Conservation (phyloP, 1,139 yeast species). For the Scheffersomyces parashehatae region DNA sequence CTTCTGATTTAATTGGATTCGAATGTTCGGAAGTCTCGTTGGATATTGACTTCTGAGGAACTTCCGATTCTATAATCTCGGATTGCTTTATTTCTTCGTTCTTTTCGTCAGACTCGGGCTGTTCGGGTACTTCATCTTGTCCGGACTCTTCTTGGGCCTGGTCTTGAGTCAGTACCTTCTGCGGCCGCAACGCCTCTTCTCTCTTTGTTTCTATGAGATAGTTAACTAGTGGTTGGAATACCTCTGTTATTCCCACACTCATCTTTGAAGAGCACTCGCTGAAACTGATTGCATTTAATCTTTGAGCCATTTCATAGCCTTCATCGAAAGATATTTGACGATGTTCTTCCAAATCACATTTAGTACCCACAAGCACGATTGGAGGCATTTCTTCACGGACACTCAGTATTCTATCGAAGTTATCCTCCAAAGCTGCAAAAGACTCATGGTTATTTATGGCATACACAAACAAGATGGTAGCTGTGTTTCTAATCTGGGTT, state of each 20-base stretch:
- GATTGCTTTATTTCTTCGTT: too few relatives aligned
- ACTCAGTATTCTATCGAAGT: slow-evolving; percentile 20
- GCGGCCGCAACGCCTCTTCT: not conserved
- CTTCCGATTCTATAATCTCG: too few relatives aligned
- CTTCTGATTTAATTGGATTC: not conserved
- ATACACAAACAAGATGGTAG: slow-evolving; percentile 32
- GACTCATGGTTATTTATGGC: slow-evolving; percentile 28
- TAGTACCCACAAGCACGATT: slow-evolving; percentile 33
- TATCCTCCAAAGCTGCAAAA: slow-evolving; percentile 30
- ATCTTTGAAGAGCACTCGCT: slow-evolving; percentile 30
- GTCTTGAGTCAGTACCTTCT: too few relatives aligned
- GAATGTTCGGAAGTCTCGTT: too few relatives aligned
- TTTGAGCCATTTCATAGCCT: slow-evolving; percentile 27
- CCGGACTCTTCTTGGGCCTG: too few relatives aligned
- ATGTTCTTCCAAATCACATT: slow-evolving; percentile 25
- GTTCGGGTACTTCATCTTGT: too few relatives aligned
- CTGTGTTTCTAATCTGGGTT: slow-evolving; percentile 31
- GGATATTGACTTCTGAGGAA: too few relatives aligned
- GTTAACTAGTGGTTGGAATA: slow-evolving; percentile 28
- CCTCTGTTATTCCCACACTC: slow-evolving; percentile 24
- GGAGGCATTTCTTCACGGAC: slow-evolving; percentile 28
- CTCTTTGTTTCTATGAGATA: not conserved
- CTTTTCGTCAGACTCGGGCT: too few relatives aligned
- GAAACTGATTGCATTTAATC: slow-evolving; percentile 29
- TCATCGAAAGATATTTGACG: slow-evolving; percentile 31